Evolutionary conservation across 106 monocot genomes (phyloP), one percentile per base, ranked within the genome.

Genomic region (Allium sativum): DNA sequence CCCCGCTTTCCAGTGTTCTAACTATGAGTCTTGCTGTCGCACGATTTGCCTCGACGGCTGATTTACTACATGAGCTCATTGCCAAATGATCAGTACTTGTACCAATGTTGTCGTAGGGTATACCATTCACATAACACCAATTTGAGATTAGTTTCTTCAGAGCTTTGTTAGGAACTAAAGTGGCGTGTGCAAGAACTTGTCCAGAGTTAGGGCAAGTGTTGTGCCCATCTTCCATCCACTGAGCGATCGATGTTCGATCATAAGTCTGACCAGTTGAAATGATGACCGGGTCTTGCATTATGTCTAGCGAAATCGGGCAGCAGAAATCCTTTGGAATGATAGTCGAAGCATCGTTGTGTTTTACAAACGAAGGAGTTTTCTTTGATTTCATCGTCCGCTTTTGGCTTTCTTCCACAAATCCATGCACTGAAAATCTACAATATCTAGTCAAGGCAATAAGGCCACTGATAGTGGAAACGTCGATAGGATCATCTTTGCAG

Each of bases 371-470:
- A 62, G 10, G 9, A 18, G 16, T 63, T 1, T 14, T 73, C 44
- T 67, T 66, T n/a, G 17, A 47, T 47, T 57, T 54, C 2, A 50
- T 11, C 11, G 48, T 0, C 13, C 13, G 15, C 43, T 47, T 56
- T 10, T 31, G 61, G 17, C 52, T 18, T 7, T 58, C 51, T 21
- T 62, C 65, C 7, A 59, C 62, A 20, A 77, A 76, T 7, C 68
- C 83, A 47, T 87, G 84, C n/a, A 96, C 73, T 56, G 74, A 66
- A 73, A 90, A 96, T 16, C 87, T 64, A 44, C 79, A 81, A 50
- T 96, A 90, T 52, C 95, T 55, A 51, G 76, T 44, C 10, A 95
- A 72, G 12, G 94, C 86, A 12, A 87, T 59, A 65, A 77, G 71
- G 7, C 86, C 89, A 50, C 70, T 63, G 48, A 90, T 69, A 8